Evolutionary conservation across 2,329 filamentous ascomycete genomes (phyloP).

Genomic region (Aspergillus sergii): DNA sequence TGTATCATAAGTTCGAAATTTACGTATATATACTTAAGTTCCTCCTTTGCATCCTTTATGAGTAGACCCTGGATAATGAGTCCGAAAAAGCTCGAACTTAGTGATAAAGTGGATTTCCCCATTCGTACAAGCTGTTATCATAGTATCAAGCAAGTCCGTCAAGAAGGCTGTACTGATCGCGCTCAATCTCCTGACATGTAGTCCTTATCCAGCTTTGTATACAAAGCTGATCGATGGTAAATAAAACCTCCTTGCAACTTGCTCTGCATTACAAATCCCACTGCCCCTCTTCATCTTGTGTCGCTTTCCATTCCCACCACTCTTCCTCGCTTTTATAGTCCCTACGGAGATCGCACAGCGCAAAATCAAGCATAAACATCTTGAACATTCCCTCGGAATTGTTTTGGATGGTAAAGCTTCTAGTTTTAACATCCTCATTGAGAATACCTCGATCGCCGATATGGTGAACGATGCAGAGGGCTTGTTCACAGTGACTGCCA

Average conservation of each 20-base stretch:
- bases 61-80: neutral
- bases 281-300: conserved; percentile 19
- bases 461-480: neutral
- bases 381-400: conserved; percentile 4
- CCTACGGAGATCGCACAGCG: conserved; percentile 15
- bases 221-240: conserved; percentile 17
- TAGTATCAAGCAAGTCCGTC: neutral
- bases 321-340: conserved; percentile 15
- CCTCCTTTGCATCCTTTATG: neutral
- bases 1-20: conserved; percentile 14
- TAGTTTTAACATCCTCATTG: conserved; percentile 23
- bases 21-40: neutral
- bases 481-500: neutral
- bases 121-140: too few relatives aligned
- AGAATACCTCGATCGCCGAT: conserved; percentile 9
- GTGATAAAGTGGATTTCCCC: too few relatives aligned
- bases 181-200: conserved; percentile 57
- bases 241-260: conserved; percentile 19
- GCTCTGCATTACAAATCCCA: conserved; percentile 20
- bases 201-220: neutral
- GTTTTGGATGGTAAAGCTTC: conserved; percentile 18
- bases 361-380: conserved; percentile 21
- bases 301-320: conserved; percentile 18
- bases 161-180: neutral
- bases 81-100: too few relatives aligned